These are phyloP conservation scores for Pseudoscleropodium purum DNA, from an alignment of 225 moss, liverwort and hornwort species.

Conservation along the genomic window DNA sequence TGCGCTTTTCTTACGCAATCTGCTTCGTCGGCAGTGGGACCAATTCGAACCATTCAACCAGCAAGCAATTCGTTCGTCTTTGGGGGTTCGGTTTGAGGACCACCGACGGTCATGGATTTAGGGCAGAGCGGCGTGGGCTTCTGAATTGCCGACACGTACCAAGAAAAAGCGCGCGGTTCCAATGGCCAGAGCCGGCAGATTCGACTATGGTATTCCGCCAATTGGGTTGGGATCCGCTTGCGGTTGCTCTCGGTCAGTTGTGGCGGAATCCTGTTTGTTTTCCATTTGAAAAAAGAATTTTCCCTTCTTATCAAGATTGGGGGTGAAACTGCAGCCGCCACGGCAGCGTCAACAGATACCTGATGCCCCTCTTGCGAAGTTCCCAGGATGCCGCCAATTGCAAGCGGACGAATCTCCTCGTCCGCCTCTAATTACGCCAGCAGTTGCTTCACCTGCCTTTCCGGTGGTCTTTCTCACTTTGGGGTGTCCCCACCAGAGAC, in stretches of 20 bases:
- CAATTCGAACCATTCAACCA: background rate
- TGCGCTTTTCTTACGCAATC: background rate
- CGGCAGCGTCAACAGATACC: background rate
- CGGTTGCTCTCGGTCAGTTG: too few relatives aligned
- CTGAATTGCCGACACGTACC: background rate
- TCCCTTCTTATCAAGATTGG: background rate
- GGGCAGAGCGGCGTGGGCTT: background rate
- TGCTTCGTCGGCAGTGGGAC: background rate
- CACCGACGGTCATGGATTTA: background rate
- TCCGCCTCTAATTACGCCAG: background rate
- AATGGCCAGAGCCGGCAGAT: background rate
- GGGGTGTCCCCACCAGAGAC: background rate
- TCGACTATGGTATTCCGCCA: background rate
- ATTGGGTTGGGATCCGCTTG: background rate
- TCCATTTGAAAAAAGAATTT: background rate
- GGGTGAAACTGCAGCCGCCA: background rate
- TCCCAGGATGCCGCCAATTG: background rate
- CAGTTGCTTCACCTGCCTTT: background rate
- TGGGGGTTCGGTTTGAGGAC: background rate
- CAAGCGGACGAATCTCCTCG: background rate
- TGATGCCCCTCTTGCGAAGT: too few relatives aligned
- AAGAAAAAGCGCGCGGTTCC: background rate
- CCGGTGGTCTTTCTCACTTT: background rate
- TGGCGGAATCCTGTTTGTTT: background rate
- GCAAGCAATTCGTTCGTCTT: background rate